Evolutionary conservation across 257 asterid genomes (phyloP).

Genomic region (Eustoma russellianum): DNA sequence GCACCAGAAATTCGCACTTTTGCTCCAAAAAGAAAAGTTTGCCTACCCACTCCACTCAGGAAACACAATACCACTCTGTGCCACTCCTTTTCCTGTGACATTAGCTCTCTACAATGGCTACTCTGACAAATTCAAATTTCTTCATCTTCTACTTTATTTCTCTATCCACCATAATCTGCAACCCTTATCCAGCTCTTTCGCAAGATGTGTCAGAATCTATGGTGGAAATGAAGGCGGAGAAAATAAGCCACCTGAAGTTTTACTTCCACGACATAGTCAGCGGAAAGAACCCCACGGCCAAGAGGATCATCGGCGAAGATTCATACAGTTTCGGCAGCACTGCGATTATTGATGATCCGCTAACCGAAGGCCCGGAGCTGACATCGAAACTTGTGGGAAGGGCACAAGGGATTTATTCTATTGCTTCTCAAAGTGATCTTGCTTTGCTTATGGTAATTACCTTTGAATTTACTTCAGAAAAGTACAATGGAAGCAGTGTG

Average conservation of each 20-base stretch:
- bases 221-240: constrained; percentile 2
- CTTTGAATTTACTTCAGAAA: constrained; percentile 19
- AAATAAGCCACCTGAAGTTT: constrained; percentile 32
- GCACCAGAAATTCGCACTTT: no score
- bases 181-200: no score
- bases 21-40: no score
- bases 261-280: constrained; percentile 29
- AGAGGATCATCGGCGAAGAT: constrained; percentile 9
- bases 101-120: no score
- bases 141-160: no score
- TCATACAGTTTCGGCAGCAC: constrained; percentile 17
- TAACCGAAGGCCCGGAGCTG: constrained; percentile 15
- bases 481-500: constrained; percentile 5
- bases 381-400: constrained; percentile 28
- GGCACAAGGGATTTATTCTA: constrained; percentile 34
- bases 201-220: no score
- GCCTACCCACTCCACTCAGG: no score
- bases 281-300: constrained; percentile 24
- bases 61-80: no score
- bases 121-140: no score
- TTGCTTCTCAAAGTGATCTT: constrained; percentile 19
- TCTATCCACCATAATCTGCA: no score
- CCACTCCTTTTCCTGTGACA: no score
- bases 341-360: constrained; percentile 23
- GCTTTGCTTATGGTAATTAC: constrained; percentile 26